Conservation (phyloP, 176 grass and related monocot species). For the Oryza rufipogon region DNA sequence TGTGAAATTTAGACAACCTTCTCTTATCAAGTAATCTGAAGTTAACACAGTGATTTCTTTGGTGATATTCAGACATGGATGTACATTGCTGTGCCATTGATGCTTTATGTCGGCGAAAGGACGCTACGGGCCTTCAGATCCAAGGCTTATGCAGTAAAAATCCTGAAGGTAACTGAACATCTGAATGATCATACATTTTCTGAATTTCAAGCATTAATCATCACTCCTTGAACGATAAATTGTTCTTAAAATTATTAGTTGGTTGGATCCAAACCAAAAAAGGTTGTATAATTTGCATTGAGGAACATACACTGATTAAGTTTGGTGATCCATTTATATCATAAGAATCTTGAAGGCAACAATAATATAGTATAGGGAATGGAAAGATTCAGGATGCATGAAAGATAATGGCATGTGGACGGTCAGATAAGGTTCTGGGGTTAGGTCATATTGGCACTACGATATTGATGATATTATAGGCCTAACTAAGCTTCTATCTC, state of each 20-base stretch:
- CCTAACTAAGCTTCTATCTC: conserved; percentile 9
- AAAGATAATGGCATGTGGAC: background rate
- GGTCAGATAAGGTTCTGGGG: background rate
- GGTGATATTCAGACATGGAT: conserved; percentile 82
- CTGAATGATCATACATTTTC: background rate
- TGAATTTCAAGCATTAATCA: conserved; percentile 7
- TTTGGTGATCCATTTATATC: background rate
- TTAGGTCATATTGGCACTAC: background rate
- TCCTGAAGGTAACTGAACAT: conserved; percentile 72
- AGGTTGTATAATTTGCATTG: background rate
- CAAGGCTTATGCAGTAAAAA: conserved; percentile 69
- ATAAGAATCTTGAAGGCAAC: conserved; percentile 13
- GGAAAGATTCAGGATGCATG: conserved; percentile 13
- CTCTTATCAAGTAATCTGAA: background rate
- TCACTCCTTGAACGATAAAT: background rate
- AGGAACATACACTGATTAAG: background rate
- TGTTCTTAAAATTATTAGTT: conserved; percentile 2
- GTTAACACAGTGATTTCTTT: conserved; percentile 34
- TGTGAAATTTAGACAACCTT: background rate
- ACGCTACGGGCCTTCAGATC: conserved; percentile 66
- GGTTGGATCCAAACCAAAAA: background rate
- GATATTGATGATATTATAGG: conserved; percentile 1
- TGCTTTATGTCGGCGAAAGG: conserved; percentile 72
- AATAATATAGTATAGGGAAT: conserved; percentile 5
- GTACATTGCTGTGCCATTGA: conserved; percentile 76